Evolutionary conservation across 2,329 filamentous ascomycete genomes (phyloP), one percentile per base, ranked within the genome.

Genomic region (Paraconiothyrium sp.): DNA sequence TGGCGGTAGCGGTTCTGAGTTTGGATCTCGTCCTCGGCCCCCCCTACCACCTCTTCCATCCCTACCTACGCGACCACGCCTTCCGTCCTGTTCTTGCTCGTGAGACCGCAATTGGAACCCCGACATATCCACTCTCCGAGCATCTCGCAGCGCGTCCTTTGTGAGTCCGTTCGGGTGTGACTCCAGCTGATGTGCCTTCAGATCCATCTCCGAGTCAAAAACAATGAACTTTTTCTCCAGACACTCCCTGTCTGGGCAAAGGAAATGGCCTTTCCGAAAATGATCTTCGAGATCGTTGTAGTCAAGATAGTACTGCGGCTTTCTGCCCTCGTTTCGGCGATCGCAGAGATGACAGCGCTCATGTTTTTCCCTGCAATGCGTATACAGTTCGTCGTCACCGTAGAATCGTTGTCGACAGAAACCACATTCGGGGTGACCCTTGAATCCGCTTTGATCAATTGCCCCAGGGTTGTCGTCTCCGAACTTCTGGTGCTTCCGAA

Each of bases 161-260:
- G 93, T 92, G 27, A 96, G 78, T 0, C 90, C 88, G 68, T 89
- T 88, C 0, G 90, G 92, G 75, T 99, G 95, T 57, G 90, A 87
- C 69, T 91, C 90, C 10, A 99, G 81, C 76, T 97, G 92, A 79
- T 99, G 95, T 3, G 91, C 95, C 77, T 98, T 97, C 50, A 99
- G 82, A 72, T 99, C 95, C 84, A 99, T 89, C 73, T 97, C 92
- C 0, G 93, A 94, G 58, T 93, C 92, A 70, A 99, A 99, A 0
- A 98, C 95, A 34, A 98, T 91, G 75, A 98, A 97, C 76, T 97
- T 98, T 86, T 97, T 97, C 70, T 98, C 95, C 73, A 95, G 77
- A 72, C 95, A 99, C 74, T 97, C 94, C 57, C 86, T 85, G 71
- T 99, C 93, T 7, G 87, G 79, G 74, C 95, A 99, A 0, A 94